These are phyloP conservation scores for Colletotrichum noveboracense DNA, from an alignment of 2,329 filamentous ascomycete species.

Conservation along the genomic window DNA sequence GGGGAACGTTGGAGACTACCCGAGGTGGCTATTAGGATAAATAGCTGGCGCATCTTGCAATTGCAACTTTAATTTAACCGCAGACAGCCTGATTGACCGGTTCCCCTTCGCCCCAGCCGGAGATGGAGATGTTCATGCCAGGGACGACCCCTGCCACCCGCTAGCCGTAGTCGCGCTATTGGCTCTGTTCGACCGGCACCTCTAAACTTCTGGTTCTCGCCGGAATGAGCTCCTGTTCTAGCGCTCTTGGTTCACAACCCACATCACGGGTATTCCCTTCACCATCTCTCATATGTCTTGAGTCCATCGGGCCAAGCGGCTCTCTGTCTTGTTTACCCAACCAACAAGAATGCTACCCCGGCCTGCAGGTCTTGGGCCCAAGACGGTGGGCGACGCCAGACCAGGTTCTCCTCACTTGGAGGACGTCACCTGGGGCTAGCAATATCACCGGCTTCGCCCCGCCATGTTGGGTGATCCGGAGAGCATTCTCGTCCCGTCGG, in stretches of 20 bases:
- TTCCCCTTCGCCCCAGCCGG: background rate
- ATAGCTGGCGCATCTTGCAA: background rate
- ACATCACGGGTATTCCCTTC: background rate
- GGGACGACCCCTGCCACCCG: background rate
- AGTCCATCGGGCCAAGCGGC: background rate
- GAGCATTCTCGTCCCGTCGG: background rate
- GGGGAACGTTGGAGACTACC: background rate
- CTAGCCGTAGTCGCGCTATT: conserved; percentile 7
- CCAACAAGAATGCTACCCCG: background rate
- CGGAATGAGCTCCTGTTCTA: conserved; percentile 5
- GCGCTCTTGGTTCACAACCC: background rate
- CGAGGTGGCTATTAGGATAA: conserved; percentile 22
- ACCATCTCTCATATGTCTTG: background rate
- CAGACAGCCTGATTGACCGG: conserved; percentile 20
- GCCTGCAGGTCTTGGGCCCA: conserved; percentile 8
- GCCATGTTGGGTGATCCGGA: background rate
- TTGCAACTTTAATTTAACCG: conserved; percentile 18
- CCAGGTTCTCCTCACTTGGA: conserved; percentile 11
- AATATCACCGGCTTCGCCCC: background rate
- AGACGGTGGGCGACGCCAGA: background rate
- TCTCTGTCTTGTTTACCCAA: background rate
- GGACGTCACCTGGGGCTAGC: conserved; percentile 3
- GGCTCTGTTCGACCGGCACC: background rate
- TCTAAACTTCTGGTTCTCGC: background rate
- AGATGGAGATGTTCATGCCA: conserved; percentile 4